Base-by-base conservation (phyloP, 441 rosid genomes). In the Pelargonium myrrhifolium region DNA sequence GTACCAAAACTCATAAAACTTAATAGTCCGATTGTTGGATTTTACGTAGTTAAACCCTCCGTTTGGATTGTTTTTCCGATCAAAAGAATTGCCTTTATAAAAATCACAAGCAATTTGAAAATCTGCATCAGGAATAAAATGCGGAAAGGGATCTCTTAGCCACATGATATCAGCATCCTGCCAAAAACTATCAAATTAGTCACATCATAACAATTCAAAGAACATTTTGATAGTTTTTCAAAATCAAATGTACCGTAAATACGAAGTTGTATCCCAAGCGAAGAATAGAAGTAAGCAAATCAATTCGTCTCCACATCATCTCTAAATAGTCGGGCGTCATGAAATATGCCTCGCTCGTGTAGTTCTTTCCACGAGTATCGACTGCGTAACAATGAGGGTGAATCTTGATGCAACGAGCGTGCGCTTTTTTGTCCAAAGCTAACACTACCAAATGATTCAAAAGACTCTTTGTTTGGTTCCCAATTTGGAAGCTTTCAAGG, bases 231-330 rank as follows among this genome's bases (percentile, higher is more conserved):
- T 31, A 31, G 1, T 4, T 31, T 31, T 31, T 3, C 47, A 8
- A 10, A 10, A n/a, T 7, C 11, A 45, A 0, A 10, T 14, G 2
- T 73, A 83, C 87, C 80, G 87, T 83, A 76, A 81, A 79, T 68
- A 81, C 69, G 75, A 83, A 76, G 75, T 68, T 69, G 65, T 64
- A 83, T 6, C 83, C 87, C 78, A 71, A 69, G 31, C 78, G 42
- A 10, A 83, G 79, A 28, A 83, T 47, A 12, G 67, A 43, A 22
- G 73, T 61, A 3, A 83, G 72, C 47, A 83, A 80, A 11, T 73
- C 73, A 67, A 81, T 77, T 17, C 87, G 51, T 18, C 78, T 68
- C 84, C 87, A 83, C 85, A 83, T 79, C 87, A 83, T 81, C 65
- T 79, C 63, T 31, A 81, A 63, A 72, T 79, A 83, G 67, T 71